A percentile compares a stretch with the other conserved stretches of the same genome.
phyloP scores from a whole-genome alignment of 164 flowering plant genomes.

The grape (Vitis vinifera) region DNA sequence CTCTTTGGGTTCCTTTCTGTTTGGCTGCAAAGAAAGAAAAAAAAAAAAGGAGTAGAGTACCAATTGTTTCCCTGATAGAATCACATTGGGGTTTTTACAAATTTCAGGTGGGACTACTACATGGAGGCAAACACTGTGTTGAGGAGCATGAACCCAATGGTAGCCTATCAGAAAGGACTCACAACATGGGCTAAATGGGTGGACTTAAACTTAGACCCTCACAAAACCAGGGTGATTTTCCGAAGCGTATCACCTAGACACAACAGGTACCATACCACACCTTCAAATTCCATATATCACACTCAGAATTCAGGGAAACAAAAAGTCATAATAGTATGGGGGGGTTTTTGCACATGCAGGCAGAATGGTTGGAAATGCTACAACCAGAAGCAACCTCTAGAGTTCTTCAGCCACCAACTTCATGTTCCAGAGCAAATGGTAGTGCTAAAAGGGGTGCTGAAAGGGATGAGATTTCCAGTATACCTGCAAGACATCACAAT shows the following conservation, averaged over 20 bases:
- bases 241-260: conserved; percentile 85
- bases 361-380: conserved; percentile 82
- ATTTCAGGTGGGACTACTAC: conserved; percentile 71
- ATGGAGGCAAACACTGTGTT: conserved; percentile 58
- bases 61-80: too few species aligned
- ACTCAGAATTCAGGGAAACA: too few species aligned
- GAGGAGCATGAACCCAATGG: conserved; percentile 64
- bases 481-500: conserved; percentile 68
- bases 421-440: conserved; percentile 50
- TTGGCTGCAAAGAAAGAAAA: not conserved
- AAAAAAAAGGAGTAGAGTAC: too few species aligned
- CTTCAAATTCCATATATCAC: too few species aligned
- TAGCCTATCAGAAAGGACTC: conserved; percentile 81
- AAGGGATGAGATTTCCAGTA: conserved; percentile 74
- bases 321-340: too few species aligned
- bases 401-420: conserved; percentile 30
- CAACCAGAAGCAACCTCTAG: conserved; percentile 63
- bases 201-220: conserved; percentile 67
- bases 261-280: conserved; percentile 47
- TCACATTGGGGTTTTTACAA: not conserved
- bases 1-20: not conserved
- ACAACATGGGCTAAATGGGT: conserved; percentile 91
- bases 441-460: conserved; percentile 56
- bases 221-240: conserved; percentile 57
- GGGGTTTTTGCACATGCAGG: conserved; percentile 22